Percentiles rank a stretch among this genome's conserved stretches.
Conservation (phyloP, 176 grass and related monocot species). For the Tillandsia fasciculata region DNA sequence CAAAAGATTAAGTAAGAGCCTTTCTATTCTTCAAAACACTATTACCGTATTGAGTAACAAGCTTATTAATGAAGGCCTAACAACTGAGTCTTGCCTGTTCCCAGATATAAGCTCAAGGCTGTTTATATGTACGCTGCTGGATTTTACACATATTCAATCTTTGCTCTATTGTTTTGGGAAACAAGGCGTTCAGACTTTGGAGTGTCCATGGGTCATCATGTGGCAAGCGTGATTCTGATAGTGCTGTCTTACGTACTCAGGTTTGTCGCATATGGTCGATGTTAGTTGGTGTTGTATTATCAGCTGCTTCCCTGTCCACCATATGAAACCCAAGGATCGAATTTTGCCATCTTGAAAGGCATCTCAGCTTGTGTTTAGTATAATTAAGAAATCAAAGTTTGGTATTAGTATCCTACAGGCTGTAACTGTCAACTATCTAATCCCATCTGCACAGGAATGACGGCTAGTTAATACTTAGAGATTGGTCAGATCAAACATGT, state of each 20-base stretch:
- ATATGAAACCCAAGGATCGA: not conserved
- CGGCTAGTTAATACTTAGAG: no score
- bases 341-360: not conserved
- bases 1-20: slow-evolving; percentile 69
- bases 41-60: not conserved
- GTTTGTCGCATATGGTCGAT: slow-evolving; percentile 20
- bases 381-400: not conserved
- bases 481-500: no score
- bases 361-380: not conserved
- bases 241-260: slow-evolving; percentile 78
- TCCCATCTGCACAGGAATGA: no score
- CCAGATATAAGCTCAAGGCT: slow-evolving; percentile 74
- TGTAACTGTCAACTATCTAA: no score
- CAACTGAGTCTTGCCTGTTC: slow-evolving; percentile 21
- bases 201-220: slow-evolving; percentile 83
- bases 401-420: no score
- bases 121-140: slow-evolving; percentile 88
- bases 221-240: slow-evolving; percentile 70
- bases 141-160: slow-evolving; percentile 97
- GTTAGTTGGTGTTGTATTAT: not conserved
- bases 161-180: slow-evolving; percentile 91
- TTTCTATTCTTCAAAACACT: slow-evolving; percentile 17
- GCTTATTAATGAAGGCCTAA: not conserved
- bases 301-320: not conserved
- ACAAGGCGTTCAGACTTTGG: slow-evolving; percentile 70